Evolutionary conservation across 495 filamentous ascomycete species (phyloP).

Genomic region (Stereocaulon alpinum): DNA sequence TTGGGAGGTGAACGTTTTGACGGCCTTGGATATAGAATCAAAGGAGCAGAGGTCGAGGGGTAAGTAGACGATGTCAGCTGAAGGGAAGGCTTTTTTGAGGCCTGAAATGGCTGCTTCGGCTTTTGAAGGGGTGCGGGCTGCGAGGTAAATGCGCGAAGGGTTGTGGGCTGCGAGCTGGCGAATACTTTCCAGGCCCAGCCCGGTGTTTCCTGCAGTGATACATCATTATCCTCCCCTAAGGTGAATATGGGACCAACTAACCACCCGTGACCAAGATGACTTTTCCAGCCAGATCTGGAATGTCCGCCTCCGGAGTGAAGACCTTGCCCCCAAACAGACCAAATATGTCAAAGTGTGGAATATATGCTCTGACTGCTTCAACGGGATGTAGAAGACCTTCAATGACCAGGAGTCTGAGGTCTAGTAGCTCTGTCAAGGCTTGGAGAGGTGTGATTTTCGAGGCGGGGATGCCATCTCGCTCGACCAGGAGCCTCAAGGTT

Average conservation of each 20-base stretch:
- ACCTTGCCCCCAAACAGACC: conserved; percentile 17
- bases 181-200: conserved; percentile 56
- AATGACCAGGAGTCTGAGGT: not conserved
- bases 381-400: not conserved
- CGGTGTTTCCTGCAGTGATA: conserved; percentile 44
- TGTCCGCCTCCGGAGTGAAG: conserved; percentile 47
- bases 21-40: conserved; percentile 40
- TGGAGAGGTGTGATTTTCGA: not conserved
- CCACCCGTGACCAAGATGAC: conserved; percentile 55
- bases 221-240: conserved; percentile 8
- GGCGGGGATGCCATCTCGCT: not conserved
- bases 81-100: conserved; percentile 37
- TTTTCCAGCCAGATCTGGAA: conserved; percentile 45
- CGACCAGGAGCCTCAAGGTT: no score
- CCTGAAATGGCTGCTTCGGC: conserved; percentile 40
- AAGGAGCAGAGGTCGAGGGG: conserved; percentile 44
- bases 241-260: conserved; percentile 20
- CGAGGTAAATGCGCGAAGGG: conserved; percentile 53
- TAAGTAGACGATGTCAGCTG: conserved; percentile 39
- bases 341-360: not conserved
- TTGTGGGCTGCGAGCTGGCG: conserved; percentile 50
- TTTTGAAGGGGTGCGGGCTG: conserved; percentile 45
- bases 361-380: not conserved
- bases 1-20: conserved; percentile 34
- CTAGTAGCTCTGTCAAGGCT: not conserved